Evolutionary conservation across 2,329 filamentous ascomycete species (phyloP), one percentile per base, ranked within the genome.

Genomic region (Leptographium radiaticola): DNA sequence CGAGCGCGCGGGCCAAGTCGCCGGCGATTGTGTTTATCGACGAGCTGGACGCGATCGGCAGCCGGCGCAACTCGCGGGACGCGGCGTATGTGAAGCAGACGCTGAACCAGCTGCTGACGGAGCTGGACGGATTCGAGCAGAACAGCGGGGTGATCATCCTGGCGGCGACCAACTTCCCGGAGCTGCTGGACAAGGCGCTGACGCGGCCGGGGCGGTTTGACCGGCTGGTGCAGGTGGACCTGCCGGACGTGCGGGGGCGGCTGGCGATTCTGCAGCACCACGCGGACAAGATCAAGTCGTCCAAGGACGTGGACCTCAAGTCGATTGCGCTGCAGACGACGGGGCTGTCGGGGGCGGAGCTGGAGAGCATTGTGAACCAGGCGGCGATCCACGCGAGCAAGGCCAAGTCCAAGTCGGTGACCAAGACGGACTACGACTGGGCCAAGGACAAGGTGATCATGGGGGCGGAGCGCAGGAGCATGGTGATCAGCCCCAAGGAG

Each of bases 361-460:
- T 98, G 13, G 93, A 97, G 71, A 98, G 96, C 66, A 81, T 98
- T 62, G 86, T 95, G 65, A 98, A 98, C 69, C 88, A 96, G 66
- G 93, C 93, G 36, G 93, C 93, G 25, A 85, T 98, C 45, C 88
- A 86, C 63, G 93, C 93, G n/a, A 95, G 89, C 63, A 89, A 93
- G 67, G 79, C 87, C 60, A 93, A 90, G 70, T 79, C 86, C 42
- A 75, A 75, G 56, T 78, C 84, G 47, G 87, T 98, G 52, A 78
- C 79, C 13, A 85, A 89, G 68, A 70, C 77, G 38, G 89, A 97
- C 64, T 84, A 97, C 59, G 90, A 96, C 62, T 98, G 91, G 90
- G 93, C 93, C 55, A 97, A 95, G 70, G 93, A 98, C 73, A 93
- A 93, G 71, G 87, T 98, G 53, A 85, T 95, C 67, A 95, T 98